These are phyloP conservation scores for Zymoseptoria passerinii DNA, from an alignment of 2,329 filamentous ascomycete genomes.

Conservation along the genomic window DNA sequence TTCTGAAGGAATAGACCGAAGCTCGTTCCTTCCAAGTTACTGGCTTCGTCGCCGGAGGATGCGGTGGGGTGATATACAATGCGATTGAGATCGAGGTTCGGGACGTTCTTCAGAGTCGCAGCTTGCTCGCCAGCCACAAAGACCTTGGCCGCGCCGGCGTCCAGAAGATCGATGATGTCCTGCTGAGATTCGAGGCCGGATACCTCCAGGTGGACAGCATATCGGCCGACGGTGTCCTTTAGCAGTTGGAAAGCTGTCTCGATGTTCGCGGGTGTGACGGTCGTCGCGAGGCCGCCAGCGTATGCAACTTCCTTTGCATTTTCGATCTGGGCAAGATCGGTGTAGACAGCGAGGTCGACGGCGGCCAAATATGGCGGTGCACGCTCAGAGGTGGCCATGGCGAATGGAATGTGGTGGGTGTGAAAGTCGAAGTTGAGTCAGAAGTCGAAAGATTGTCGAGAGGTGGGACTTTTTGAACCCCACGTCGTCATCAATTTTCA, in stretches of 20 bases:
- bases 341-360: conserved; percentile 40
- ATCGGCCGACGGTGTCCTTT: conserved; percentile 47
- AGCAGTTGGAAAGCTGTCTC: conserved; percentile 46
- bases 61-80: conserved; percentile 44
- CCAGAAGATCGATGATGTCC: conserved; percentile 71
- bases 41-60: conserved; percentile 37
- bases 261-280: conserved; percentile 38
- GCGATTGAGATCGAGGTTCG: conserved; percentile 47
- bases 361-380: conserved; percentile 39
- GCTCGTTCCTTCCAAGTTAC: conserved; percentile 37
- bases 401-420: neutral
- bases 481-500: conserved; percentile 7
- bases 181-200: conserved; percentile 59
- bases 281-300: conserved; percentile 50
- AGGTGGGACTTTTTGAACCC: conserved; percentile 2
- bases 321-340: conserved; percentile 42
- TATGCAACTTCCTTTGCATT: conserved; percentile 43
- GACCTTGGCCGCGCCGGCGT: conserved; percentile 75
- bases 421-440: conserved; percentile 2
- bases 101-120: conserved; percentile 42
- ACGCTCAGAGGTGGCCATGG: conserved; percentile 12
- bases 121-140: conserved; percentile 70
- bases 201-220: conserved; percentile 67
- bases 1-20: conserved; percentile 39
- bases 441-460: conserved; percentile 2